Percentiles rank a stretch among this genome's conserved stretches.
These are phyloP conservation scores for Alternaria conjuncta DNA, from an alignment of 2,329 filamentous ascomycete genomes.

Conservation along the genomic window DNA sequence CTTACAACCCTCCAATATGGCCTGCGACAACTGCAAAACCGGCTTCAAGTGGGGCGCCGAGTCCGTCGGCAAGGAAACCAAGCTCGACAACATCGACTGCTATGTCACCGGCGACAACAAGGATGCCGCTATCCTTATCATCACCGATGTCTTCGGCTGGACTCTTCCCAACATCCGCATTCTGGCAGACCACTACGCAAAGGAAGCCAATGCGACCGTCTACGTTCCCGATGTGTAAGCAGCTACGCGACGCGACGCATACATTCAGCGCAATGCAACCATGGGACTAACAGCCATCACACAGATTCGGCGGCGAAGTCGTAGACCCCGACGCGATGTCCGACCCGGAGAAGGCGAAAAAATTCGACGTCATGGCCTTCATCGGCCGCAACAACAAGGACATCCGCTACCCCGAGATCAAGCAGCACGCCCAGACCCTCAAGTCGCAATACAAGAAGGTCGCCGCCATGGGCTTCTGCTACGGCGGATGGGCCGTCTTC, in stretches of 20 bases:
- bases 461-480: conserved; percentile 58
- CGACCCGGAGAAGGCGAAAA: conserved; percentile 35
- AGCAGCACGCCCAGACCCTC: conserved; percentile 45
- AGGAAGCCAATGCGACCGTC: conserved; percentile 52
- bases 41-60: conserved; percentile 51
- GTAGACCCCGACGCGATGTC: conserved; percentile 33
- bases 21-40: conserved; percentile 44
- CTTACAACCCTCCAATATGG: conserved; percentile 23
- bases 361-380: conserved; percentile 52
- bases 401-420: conserved; percentile 49
- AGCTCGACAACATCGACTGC: conserved; percentile 47
- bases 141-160: conserved; percentile 56
- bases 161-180: conserved; percentile 55
- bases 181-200: conserved; percentile 57
- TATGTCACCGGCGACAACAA: conserved; percentile 54
- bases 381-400: conserved; percentile 47
- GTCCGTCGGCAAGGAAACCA: conserved; percentile 47
- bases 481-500: conserved; percentile 51
- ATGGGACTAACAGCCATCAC: not conserved
- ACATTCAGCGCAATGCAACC: not conserved
- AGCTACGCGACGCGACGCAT: not conserved
- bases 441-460: conserved; percentile 49
- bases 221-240: conserved; percentile 55
- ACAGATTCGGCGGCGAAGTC: conserved; percentile 42
- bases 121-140: conserved; percentile 56